Evolutionary conservation across 345 rosid species (phyloP).

Genomic region (Anacardium occidentale): DNA sequence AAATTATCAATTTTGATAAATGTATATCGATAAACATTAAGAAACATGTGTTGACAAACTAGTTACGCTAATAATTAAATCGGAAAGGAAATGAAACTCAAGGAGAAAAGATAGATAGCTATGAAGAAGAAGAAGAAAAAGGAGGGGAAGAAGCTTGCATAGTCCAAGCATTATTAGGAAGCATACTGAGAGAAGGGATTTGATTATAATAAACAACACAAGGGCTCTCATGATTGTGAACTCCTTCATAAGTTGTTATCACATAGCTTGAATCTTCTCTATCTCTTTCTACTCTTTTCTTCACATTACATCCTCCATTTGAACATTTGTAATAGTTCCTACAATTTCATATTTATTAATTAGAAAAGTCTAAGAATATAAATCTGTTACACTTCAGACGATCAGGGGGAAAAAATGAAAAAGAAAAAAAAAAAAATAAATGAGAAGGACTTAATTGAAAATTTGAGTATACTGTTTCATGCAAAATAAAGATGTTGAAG

Average conservation of each 20-base stretch:
- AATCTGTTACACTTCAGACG: too few relatives aligned
- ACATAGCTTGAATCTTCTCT: slow-evolving; percentile 57
- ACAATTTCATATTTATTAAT: neutral
- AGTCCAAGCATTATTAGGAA: slow-evolving; percentile 16
- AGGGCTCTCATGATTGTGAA: slow-evolving; percentile 73
- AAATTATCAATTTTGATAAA: neutral
- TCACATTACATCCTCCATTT: slow-evolving; percentile 66
- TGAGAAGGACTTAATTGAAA: too few relatives aligned
- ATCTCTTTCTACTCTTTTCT: slow-evolving; percentile 87
- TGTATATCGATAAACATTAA: too few relatives aligned
- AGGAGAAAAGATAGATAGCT: neutral
- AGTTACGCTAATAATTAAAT: too few relatives aligned
- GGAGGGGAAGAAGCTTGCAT: slow-evolving; percentile 19
- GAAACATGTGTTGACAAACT: too few relatives aligned
- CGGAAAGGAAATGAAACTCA: neutral
- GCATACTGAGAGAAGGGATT: slow-evolving; percentile 16
- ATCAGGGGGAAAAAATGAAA: too few relatives aligned
- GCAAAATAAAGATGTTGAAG: too few relatives aligned
- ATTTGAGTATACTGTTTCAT: too few relatives aligned
- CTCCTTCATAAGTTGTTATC: slow-evolving; percentile 78
- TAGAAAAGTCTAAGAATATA: too few relatives aligned
- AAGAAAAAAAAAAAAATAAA: too few relatives aligned
- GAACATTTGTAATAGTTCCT: slow-evolving; percentile 88
- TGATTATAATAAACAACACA: slow-evolving; percentile 37
- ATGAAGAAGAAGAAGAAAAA: slow-evolving; percentile 19